These are phyloP conservation scores for Albugo laibachii DNA, from an alignment of 352 stramenopile species.

Conservation along the genomic window DNA sequence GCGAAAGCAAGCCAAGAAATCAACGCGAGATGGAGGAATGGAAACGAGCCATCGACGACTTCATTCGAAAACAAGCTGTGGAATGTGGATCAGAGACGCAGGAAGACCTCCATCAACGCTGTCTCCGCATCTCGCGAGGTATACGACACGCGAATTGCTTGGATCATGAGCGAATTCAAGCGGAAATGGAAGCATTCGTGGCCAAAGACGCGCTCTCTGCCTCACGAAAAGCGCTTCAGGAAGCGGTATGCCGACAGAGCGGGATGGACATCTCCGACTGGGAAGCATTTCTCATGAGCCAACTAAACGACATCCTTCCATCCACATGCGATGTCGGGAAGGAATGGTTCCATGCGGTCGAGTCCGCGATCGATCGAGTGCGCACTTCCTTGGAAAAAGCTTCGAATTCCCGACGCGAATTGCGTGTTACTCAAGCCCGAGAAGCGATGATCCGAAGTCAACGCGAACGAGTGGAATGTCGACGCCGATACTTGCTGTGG, in stretches of 20 bases:
- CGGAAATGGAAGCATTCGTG: slow-evolving; percentile 4
- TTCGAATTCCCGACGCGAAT: background rate
- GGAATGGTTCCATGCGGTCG: slow-evolving; percentile 1
- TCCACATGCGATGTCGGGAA: slow-evolving; percentile 10
- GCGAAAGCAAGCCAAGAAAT: too few relatives aligned
- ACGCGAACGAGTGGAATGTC: slow-evolving; percentile 10
- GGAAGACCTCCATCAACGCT: too few relatives aligned
- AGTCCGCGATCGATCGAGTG: slow-evolving; percentile 9
- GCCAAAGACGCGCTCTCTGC: background rate
- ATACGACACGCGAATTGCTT: too few relatives aligned
- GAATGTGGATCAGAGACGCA: too few relatives aligned
- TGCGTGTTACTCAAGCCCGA: background rate
- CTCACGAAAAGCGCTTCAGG: too few relatives aligned
- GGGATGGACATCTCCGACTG: slow-evolving; percentile 2
- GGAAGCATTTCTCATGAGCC: slow-evolving; percentile 9
- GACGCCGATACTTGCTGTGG: slow-evolving; percentile 24
- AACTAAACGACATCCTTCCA: slow-evolving; percentile 18
- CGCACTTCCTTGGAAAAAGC: slow-evolving; percentile 6
- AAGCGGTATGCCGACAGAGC: too few relatives aligned
- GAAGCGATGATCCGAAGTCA: slow-evolving; percentile 1
- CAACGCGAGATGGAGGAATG: too few relatives aligned
- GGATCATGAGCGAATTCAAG: too few relatives aligned
- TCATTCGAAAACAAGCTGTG: too few relatives aligned
- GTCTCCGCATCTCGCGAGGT: too few relatives aligned
- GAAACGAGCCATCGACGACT: too few relatives aligned